Percentiles rank a stretch among this genome's conserved stretches.
phyloP scores from a whole-genome alignment of 2,329 filamentous ascomycete species.

The Mariannaea sp. region DNA sequence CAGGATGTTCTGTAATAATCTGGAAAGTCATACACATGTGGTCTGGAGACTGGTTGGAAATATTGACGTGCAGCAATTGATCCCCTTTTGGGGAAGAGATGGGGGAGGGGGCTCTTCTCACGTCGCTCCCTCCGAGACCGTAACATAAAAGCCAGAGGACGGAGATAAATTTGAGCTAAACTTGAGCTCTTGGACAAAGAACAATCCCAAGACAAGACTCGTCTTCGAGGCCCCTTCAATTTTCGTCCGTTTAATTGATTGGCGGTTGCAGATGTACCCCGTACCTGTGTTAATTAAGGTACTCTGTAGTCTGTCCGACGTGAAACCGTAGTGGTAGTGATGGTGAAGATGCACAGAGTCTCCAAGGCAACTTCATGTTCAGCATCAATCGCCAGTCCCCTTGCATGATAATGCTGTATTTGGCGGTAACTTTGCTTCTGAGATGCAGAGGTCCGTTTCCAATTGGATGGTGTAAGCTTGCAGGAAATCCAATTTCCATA shows the following conservation, averaged over 20 bases:
- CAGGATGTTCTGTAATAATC: not conserved
- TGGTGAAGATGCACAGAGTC: no score
- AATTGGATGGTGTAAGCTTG: conserved; percentile 32
- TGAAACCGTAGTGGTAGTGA: no score
- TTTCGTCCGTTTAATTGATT: no score
- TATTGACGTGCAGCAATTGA: conserved; percentile 15
- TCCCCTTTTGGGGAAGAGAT: no score
- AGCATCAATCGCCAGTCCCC: conserved; percentile 2
- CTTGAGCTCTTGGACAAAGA: no score
- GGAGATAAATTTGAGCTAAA: no score
- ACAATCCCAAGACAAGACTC: not conserved
- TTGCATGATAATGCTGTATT: conserved; percentile 14
- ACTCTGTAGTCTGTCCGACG: no score
- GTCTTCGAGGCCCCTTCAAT: no score
- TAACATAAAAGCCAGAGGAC: conserved; percentile 2
- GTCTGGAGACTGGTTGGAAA: conserved; percentile 5
- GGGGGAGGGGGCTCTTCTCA: no score
- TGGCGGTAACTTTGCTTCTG: conserved; percentile 3
- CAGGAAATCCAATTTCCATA: conserved; percentile 37
- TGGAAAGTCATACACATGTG: not conserved
- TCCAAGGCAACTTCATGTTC: no score
- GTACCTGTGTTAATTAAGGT: no score
- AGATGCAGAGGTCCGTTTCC: conserved; percentile 12
- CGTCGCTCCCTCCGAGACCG: conserved; percentile 4
- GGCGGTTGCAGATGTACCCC: no score